Base-by-base conservation (phyloP, 2,329 filamentous ascomycete species). In the Calonectria honghensis region DNA sequence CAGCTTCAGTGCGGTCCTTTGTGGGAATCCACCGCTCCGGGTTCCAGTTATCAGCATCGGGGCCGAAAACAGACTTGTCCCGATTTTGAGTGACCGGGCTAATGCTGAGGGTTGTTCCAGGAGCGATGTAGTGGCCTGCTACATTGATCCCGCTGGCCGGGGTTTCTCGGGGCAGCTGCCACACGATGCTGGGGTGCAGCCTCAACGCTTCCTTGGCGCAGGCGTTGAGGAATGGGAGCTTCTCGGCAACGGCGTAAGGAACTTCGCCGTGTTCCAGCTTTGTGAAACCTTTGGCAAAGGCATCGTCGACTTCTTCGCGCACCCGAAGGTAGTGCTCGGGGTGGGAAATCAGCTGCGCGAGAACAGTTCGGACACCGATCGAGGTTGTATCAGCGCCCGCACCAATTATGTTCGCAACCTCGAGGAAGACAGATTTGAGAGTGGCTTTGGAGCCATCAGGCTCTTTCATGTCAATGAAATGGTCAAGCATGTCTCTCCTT, bases 381-480 rank as follows among this genome's bases (percentile, higher is more conserved):
- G 57, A 61, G 13, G 57, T 61, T 61, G 57, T 61, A 18, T 61
- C 57, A 29, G 57, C 57, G 6, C 57, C 57, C 32, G 57, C 57
- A 7, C 57, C 57, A 20, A 61, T 61, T 13, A 61, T 61, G 35
- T 61, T 61, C 0, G 35, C 57, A 29, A 61, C n/a, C 24, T 61
- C 57, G 5, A 41, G 6, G 57, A 61, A 61, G 24, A 61, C 14
- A 4, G 57, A 61, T 41, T 24, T 18, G n/a, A 61, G n/a, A 20
- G 57, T 61, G 11, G 57, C 57, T 11, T 61, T 61, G 35, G 57
- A 61, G 10, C 57, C 57, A 41, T 61, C 57, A 0, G 35, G 35
- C 24, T 61, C 57, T 39, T 61, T 41, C 57, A 61, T 61, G n/a
- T 41, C 35, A 41, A 61, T 61, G 11, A 61, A 61, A 29, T 61